phyloP scores from a whole-genome alignment of 2,329 filamentous ascomycete species.

The Aspergillus aculeatus region DNA sequence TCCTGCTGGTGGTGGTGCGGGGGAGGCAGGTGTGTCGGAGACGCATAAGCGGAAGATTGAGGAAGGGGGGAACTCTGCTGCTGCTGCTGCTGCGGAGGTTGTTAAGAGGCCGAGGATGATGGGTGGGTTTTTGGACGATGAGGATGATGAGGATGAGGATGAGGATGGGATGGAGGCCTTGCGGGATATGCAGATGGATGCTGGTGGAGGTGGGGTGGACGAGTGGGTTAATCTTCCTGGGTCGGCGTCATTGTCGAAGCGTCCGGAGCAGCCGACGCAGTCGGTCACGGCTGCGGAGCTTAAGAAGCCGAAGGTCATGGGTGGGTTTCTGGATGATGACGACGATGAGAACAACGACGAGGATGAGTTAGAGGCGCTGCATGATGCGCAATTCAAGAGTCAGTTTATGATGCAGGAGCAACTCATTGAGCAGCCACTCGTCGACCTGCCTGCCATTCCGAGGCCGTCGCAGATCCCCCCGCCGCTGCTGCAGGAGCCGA shows the following conservation, averaged over 20 bases:
- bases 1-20: constrained; percentile 10
- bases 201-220: background rate
- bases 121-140: background rate
- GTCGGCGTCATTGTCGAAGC: background rate
- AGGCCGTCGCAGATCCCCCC: constrained; percentile 11
- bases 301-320: constrained; percentile 43
- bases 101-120: background rate
- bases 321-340: constrained; percentile 44
- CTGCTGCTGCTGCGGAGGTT: background rate
- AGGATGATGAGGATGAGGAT: background rate
- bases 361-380: constrained; percentile 25
- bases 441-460: constrained; percentile 17
- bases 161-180: background rate
- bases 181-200: background rate
- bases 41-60: constrained; percentile 43
- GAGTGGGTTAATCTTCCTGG: constrained; percentile 20
- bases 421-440: constrained; percentile 15
- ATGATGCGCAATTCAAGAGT: constrained; percentile 30
- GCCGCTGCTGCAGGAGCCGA: constrained; percentile 9
- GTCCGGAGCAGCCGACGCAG: constrained; percentile 26
- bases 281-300: constrained; percentile 29
- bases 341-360: constrained; percentile 37
- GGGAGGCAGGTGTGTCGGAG: constrained; percentile 23
- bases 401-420: constrained; percentile 32
- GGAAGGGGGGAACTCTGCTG: constrained; percentile 7